Conservation (phyloP, 768 basidiomycete species). For the Pleurotus sapidus region DNA sequence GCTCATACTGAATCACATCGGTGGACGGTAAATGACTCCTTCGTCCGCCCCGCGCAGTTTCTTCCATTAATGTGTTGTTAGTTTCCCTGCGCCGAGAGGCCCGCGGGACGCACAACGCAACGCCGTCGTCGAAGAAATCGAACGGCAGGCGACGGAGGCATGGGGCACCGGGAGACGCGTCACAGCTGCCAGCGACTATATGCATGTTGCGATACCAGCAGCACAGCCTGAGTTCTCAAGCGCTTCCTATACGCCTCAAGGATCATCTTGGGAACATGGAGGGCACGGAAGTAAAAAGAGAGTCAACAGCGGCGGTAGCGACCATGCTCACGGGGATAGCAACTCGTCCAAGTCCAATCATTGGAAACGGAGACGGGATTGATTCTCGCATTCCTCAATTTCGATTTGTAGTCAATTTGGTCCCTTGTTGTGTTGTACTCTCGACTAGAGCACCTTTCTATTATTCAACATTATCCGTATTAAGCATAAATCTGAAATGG, state of each 20-base stretch:
- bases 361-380: too few species aligned
- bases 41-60: neutral
- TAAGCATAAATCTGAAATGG: too few species aligned
- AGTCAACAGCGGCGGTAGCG: too few species aligned
- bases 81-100: conserved; percentile 51
- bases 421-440: too few species aligned
- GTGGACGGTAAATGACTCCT: conserved; percentile 47
- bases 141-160: conserved; percentile 56
- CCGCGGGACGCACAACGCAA: conserved; percentile 31
- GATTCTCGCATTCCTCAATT: too few species aligned
- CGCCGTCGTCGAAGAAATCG: conserved; percentile 57
- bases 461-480: too few species aligned
- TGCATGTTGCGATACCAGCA: conserved; percentile 41
- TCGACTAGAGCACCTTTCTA: too few species aligned
- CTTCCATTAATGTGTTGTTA: conserved; percentile 14
- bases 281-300: neutral
- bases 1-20: conserved; percentile 78
- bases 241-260: neutral
- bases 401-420: too few species aligned
- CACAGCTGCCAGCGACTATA: conserved; percentile 55
- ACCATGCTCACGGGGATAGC: too few species aligned
- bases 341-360: too few species aligned
- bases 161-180: conserved; percentile 49
- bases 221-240: neutral
- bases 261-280: neutral